Base-by-base conservation (phyloP, 257 asterid species). In the Linderniella brevidens region DNA sequence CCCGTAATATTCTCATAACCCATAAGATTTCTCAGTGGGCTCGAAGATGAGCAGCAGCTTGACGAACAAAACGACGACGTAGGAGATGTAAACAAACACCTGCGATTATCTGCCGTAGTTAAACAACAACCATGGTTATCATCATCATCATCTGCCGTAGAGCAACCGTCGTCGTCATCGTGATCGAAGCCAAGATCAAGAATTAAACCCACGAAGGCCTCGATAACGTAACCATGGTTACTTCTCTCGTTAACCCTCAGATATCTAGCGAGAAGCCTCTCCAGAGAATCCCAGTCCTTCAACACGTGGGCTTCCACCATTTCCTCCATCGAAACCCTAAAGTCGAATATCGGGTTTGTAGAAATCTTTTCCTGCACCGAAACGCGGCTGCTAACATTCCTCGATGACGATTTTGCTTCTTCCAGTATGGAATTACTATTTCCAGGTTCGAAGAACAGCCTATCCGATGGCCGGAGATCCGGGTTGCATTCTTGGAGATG, bases 261-360 rank as follows among this genome's bases (percentile, higher is more conserved):
- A 56, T 71, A 80, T n/a, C 69, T 69, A 36, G 61, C 35, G 20
- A 80, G 47, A 11, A 77, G 58, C 14, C 64, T 76, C 58, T 77
- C 83, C 41, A 80, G 45, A 9, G 36, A 48, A 1, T 60, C 69
- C 76, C 85, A 67, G 35, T 69, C 67, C 19, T 64, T 66, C 37
- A 72, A 29, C 14, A 58, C 71, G 29, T 70, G 65, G 14, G 74
- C 67, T 49, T 54, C 78, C 58, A 79, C 76, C 78, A 79, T 73
- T 57, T 76, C 86, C 62, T 49, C 75, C 80, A 79, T 79, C 17
- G 92, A 76, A 0, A 40, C 69, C 52, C 75, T 52, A 64, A 76
- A 79, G 47, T 73, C 79, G 32, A 9, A 4, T 47, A 56, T 60
- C 11, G 82, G 92, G 46, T 79, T 68, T 10, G 9, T 2, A 4